Percentiles rank a stretch among this genome's conserved stretches.
Evolutionary conservation across 225 moss, liverwort and hornwort genomes (phyloP).

Genomic region (Sphagnum tenellum): DNA sequence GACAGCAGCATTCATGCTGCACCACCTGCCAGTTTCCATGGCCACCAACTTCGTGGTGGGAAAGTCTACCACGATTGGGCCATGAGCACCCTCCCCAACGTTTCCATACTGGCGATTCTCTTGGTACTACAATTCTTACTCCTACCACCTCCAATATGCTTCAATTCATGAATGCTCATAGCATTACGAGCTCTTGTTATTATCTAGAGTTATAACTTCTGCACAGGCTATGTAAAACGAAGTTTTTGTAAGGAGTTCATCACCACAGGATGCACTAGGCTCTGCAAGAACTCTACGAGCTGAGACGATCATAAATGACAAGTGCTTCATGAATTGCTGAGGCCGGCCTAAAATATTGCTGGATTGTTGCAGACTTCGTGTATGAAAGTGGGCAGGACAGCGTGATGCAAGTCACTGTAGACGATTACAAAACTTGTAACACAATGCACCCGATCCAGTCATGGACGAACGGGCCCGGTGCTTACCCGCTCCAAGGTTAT

Average conservation of each 20-base stretch:
- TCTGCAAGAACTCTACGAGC: too few relatives aligned
- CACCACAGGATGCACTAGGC: too few relatives aligned
- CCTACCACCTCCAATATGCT: too few relatives aligned
- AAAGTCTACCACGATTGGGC: slow-evolving; percentile 4
- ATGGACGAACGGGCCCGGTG: slow-evolving; percentile 4
- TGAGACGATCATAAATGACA: too few relatives aligned
- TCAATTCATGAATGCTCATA: too few relatives aligned
- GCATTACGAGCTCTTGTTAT: too few relatives aligned
- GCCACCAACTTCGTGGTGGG: slow-evolving; percentile 1
- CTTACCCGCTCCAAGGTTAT: slow-evolving; percentile 1
- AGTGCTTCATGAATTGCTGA: too few relatives aligned
- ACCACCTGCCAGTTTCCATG: neutral
- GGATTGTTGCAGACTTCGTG: slow-evolving; percentile 4
- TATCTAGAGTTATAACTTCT: too few relatives aligned
- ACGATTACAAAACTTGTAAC: slow-evolving; percentile 9
- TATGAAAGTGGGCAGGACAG: slow-evolving; percentile 1
- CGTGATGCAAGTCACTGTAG: slow-evolving; percentile 3
- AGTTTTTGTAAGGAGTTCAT: too few relatives aligned
- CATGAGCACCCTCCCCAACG: neutral
- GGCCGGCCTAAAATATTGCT: too few relatives aligned
- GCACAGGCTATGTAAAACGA: too few relatives aligned
- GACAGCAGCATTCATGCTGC: neutral
- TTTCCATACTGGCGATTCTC: slow-evolving; percentile 5
- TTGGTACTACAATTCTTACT: neutral
- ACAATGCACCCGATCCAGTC: neutral